Conservation (phyloP, 1,284 basidiomycete species). For the Schizophyllum amplum region DNA sequence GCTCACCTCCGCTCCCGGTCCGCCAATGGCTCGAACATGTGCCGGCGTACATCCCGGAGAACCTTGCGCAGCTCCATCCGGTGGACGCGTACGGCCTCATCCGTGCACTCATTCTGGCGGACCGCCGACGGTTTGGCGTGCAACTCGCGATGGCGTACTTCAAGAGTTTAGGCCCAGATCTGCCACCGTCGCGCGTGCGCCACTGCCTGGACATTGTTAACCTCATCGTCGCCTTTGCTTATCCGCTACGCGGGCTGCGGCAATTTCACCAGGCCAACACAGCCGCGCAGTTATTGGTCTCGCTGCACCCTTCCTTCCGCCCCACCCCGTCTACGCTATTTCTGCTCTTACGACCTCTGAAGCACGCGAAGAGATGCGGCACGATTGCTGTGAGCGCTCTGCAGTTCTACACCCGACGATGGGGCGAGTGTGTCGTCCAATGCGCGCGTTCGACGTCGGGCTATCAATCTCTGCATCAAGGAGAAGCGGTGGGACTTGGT, state of each 20-base stretch:
- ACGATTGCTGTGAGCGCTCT: constrained; percentile 40
- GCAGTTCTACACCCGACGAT: constrained; percentile 37
- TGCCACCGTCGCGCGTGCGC: constrained; percentile 23
- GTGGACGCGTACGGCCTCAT: constrained; percentile 4
- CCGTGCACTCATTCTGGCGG: constrained; percentile 7
- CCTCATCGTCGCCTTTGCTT: constrained; percentile 27
- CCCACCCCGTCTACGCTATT: constrained; percentile 59
- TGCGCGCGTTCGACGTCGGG: not conserved
- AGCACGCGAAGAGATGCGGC: constrained; percentile 37
- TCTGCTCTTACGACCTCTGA: constrained; percentile 46
- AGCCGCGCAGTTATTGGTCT: constrained; percentile 29
- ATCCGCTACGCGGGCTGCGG: constrained; percentile 27
- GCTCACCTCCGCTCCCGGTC: too few species aligned
- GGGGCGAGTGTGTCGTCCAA: constrained; percentile 35
- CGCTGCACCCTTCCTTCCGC: constrained; percentile 40
- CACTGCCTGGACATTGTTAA: constrained; percentile 40
- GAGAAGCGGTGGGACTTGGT: not conserved
- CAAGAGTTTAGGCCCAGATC: constrained; percentile 28
- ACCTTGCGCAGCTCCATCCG: constrained; percentile 8
- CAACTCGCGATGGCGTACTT: constrained; percentile 36
- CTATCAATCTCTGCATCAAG: not conserved
- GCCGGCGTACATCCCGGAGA: not conserved
- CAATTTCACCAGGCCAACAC: constrained; percentile 24
- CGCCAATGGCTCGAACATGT: too few species aligned
- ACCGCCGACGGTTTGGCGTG: constrained; percentile 24